Base-by-base conservation (phyloP, 2,329 filamentous ascomycete genomes). In the Epichloe amarillans region DNA sequence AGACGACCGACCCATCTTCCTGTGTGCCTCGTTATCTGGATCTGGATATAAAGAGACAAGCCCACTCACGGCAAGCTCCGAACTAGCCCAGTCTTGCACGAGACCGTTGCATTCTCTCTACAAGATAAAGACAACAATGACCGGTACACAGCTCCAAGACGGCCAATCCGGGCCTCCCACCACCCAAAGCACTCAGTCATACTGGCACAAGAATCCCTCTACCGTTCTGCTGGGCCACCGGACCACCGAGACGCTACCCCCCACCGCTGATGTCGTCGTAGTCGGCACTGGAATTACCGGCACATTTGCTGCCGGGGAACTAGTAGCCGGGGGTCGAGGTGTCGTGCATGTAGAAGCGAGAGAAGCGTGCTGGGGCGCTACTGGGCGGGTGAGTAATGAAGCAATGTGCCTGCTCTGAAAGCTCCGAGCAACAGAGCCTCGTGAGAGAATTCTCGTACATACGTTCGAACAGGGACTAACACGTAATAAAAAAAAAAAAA, bases 291-390 rank as follows among this genome's bases (percentile, higher is more conserved):
- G 86, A 23, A 86, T 91, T 58, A 85, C 84, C 2, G 86, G 86
- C n/a, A 69, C 81, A 1, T 86, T 84, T 64, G 83, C 81, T 0
- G 84, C 84, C 3, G 74, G 79, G 55, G 80, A 79, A 60, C 69
- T 88, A 48, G 75, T 68, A 60, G 72, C 69, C 51, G 69, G 65
- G 39, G 69, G 72, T 5, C 68, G 74, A 52, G 72, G 67, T n/a
- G 75, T 89, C 7, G 72, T 90, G 5, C 75, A 90, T 70, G 72
- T 91, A 5, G 86, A 91, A 66, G 86, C 86, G 14, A 74, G 86
- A 58, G 86, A 90, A 69, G 84, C 82, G 4, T 90, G 86, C 61
- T 89, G 79, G 78, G 86, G 86, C 17, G 86, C 86, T n/a, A 91
- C 86, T 1, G 86, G 86, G n/a, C 70, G 86, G 61, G 83, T 86